Evolutionary conservation across 164 flowering plant genomes (phyloP).

Genomic region (Tetracentron sinense): DNA sequence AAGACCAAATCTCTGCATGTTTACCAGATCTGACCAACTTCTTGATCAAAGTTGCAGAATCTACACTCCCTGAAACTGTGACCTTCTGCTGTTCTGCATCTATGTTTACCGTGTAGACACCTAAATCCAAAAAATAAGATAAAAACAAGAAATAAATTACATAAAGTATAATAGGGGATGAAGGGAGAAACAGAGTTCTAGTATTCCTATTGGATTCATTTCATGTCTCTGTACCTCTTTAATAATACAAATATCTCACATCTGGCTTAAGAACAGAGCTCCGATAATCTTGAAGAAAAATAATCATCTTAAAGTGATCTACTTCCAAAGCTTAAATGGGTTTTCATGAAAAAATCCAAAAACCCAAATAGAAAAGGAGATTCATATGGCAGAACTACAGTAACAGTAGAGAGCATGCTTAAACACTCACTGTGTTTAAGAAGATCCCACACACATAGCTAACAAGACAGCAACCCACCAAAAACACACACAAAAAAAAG

Average conservation of each 20-base stretch:
- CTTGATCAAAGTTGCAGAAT: constrained; percentile 60
- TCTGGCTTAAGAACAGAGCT: no score
- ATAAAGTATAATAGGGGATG: not conserved
- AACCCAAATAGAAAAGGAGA: not conserved
- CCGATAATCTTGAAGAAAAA: not conserved
- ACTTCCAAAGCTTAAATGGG: not conserved
- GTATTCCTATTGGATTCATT: not conserved
- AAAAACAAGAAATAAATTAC: not conserved
- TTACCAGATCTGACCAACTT: constrained; percentile 61
- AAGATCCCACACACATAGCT: not conserved
- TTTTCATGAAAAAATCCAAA: not conserved
- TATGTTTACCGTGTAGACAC: constrained; percentile 60
- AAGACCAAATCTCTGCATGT: constrained; percentile 72
- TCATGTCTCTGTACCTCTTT: no score
- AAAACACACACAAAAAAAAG: not conserved
- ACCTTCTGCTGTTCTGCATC: constrained; percentile 78
- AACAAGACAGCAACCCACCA: not conserved
- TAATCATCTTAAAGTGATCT: not conserved
- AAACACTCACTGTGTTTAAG: not conserved
- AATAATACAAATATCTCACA: no score
- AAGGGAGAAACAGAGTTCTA: not conserved
- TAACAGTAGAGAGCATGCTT: not conserved
- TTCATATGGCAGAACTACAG: not conserved
- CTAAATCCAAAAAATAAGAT: constrained; percentile 26
- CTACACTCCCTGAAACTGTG: constrained; percentile 69